A percentile compares a stretch with the other conserved stretches of the same genome.
These are phyloP conservation scores for Talaromyces islandicus DNA, from an alignment of 2,329 filamentous ascomycete species.

Conservation along the genomic window DNA sequence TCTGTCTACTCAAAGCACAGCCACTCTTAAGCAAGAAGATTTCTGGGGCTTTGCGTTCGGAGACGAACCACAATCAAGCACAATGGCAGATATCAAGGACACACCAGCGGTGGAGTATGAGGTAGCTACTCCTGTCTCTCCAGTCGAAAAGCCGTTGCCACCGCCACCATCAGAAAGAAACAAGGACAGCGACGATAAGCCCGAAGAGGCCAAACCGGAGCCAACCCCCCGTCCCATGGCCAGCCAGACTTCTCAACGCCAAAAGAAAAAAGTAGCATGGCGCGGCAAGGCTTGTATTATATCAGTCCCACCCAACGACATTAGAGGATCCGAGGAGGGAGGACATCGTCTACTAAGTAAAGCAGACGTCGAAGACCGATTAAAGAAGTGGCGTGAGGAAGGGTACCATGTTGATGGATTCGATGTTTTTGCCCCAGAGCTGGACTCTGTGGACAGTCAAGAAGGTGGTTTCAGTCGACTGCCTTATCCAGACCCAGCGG, in stretches of 20 bases:
- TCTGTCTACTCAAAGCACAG: slow-evolving; percentile 31
- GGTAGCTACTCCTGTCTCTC: slow-evolving; percentile 14
- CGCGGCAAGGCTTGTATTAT: slow-evolving; percentile 70
- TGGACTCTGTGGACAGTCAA: slow-evolving; percentile 19
- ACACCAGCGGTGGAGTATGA: slow-evolving; percentile 14
- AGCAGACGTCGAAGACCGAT: slow-evolving; percentile 31
- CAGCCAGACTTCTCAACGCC: slow-evolving; percentile 23
- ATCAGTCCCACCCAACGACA: slow-evolving; percentile 61
- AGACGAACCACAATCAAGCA: slow-evolving; percentile 26
- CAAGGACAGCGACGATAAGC: not conserved
- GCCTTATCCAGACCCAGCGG: slow-evolving; percentile 36
- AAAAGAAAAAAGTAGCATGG: slow-evolving; percentile 70
- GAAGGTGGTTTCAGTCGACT: slow-evolving; percentile 39
- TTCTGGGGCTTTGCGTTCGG: slow-evolving; percentile 42
- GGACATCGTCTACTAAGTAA: slow-evolving; percentile 32
- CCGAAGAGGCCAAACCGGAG: not conserved
- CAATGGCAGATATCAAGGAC: slow-evolving; percentile 27
- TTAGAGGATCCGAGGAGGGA: slow-evolving; percentile 49
- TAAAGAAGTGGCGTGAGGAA: slow-evolving; percentile 37
- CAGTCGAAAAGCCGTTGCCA: slow-evolving; percentile 36
- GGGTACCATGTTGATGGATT: slow-evolving; percentile 40
- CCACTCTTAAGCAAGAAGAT: slow-evolving; percentile 39
- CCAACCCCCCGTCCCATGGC: slow-evolving; percentile 7
- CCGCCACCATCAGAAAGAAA: slow-evolving; percentile 25
- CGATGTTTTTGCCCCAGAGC: slow-evolving; percentile 26